A percentile compares a stretch with the other conserved stretches of the same genome.
phyloP scores from a whole-genome alignment of 1,139 yeast genomes.

The Suhomyces atakaporum region DNA sequence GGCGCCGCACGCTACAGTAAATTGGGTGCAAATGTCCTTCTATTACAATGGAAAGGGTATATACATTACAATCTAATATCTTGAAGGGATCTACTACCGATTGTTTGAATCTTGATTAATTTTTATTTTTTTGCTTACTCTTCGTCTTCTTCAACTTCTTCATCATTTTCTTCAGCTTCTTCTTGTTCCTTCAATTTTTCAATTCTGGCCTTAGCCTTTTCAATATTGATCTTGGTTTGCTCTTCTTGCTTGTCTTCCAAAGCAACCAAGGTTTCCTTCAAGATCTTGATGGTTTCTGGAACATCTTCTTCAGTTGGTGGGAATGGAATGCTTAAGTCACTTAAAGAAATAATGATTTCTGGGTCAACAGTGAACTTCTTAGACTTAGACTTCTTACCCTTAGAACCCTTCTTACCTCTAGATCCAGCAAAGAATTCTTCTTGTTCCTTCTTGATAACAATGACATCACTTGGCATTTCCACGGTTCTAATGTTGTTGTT shows the following conservation, averaged over 20 bases:
- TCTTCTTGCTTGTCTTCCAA: conserved; percentile 77
- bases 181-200: conserved; percentile 58
- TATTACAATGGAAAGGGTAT: neutral
- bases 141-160: conserved; percentile 20
- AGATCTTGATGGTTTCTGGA: conserved; percentile 61
- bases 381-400: conserved; percentile 46
- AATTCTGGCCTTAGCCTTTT: conserved; percentile 73
- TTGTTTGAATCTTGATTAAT: no score
- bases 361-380: conserved; percentile 73
- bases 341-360: conserved; percentile 73
- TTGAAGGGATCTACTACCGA: neutral
- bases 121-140: no score
- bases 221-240: conserved; percentile 75
- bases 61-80: conserved; percentile 1
- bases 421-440: conserved; percentile 58
- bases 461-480: conserved; percentile 65
- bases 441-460: conserved; percentile 65
- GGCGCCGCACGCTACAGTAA: conserved; percentile 2
- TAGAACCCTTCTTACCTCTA: conserved; percentile 39
- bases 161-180: conserved; percentile 31
- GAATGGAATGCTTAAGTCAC: conserved; percentile 74
- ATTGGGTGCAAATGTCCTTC: conserved; percentile 10
- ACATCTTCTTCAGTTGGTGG: conserved; percentile 81
- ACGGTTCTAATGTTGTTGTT: conserved; percentile 47
- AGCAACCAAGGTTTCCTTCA: conserved; percentile 73